phyloP scores from a whole-genome alignment of 2,329 filamentous ascomycete species.

The Penicillium sp. region DNA sequence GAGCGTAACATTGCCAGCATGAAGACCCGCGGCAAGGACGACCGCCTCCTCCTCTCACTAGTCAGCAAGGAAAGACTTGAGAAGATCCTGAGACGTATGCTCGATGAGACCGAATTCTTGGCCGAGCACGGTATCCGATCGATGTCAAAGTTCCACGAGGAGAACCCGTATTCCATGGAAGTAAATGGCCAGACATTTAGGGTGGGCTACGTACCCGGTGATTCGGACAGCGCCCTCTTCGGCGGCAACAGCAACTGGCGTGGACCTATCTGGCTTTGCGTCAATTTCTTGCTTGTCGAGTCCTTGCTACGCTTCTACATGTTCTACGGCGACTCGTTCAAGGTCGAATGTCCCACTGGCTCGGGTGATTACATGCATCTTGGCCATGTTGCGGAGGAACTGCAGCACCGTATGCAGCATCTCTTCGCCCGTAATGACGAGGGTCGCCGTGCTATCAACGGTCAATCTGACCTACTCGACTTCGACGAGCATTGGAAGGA shows the following conservation, averaged over 20 bases:
- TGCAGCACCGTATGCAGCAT: conserved; percentile 93
- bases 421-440: conserved; percentile 84
- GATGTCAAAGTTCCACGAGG: conserved; percentile 87
- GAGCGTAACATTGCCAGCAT: conserved; percentile 96
- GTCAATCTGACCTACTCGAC: conserved; percentile 81
- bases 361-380: conserved; percentile 96
- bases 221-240: conserved; percentile 93
- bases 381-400: conserved; percentile 90
- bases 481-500: conserved; percentile 94
- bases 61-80: conserved; percentile 92
- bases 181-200: conserved; percentile 90
- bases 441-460: conserved; percentile 86
- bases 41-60: conserved; percentile 84
- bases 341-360: conserved; percentile 92
- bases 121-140: conserved; percentile 90
- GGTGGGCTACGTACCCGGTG: conserved; percentile 90
- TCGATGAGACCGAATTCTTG: conserved; percentile 92
- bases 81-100: conserved; percentile 88
- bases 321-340: conserved; percentile 87
- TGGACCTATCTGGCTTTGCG: conserved; percentile 92
- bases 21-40: conserved; percentile 84
- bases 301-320: conserved; percentile 94
- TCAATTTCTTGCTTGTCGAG: conserved; percentile 94
- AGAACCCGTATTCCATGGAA: conserved; percentile 92
- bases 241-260: conserved; percentile 99